phyloP scores from a whole-genome alignment of 805 yeast species.

The Tetrapisispora nanseiensis region DNA sequence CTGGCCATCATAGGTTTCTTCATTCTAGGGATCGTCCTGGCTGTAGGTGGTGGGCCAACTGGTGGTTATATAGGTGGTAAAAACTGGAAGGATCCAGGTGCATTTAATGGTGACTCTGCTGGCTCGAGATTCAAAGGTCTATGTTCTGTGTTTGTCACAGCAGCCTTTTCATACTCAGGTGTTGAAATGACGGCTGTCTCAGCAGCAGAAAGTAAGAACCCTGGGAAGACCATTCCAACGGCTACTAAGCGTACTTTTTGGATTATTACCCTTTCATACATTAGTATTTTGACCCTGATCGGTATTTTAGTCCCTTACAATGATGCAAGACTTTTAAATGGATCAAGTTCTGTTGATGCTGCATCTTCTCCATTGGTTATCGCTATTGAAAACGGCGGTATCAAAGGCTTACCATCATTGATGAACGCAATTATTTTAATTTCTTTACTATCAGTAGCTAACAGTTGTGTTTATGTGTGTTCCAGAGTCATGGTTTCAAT shows the following conservation, averaged over 20 bases:
- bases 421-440: conserved; percentile 61
- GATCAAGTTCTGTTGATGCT: conserved; percentile 44
- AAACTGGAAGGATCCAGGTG: conserved; percentile 49
- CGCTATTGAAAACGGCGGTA: conserved; percentile 56
- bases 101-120: conserved; percentile 39
- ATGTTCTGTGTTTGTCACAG: conserved; percentile 62
- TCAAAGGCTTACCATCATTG: conserved; percentile 52
- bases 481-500: conserved; percentile 58
- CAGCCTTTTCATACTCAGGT: conserved; percentile 55
- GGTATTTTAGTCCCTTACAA: conserved; percentile 40
- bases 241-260: conserved; percentile 50
- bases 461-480: conserved; percentile 59
- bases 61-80: conserved; percentile 37
- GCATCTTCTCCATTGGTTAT: conserved; percentile 73
- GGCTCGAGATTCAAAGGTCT: conserved; percentile 46
- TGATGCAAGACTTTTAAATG: conserved; percentile 36
- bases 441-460: conserved; percentile 62
- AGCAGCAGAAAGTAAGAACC: conserved; percentile 40
- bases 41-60: conserved; percentile 39
- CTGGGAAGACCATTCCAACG: conserved; percentile 39
- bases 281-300: conserved; percentile 36
- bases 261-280: conserved; percentile 42
- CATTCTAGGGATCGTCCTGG: conserved; percentile 41
- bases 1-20: conserved; percentile 43
- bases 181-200: conserved; percentile 45